These are phyloP conservation scores for Nakazawaea peltata DNA, from an alignment of 805 yeast species.

Conservation along the genomic window DNA sequence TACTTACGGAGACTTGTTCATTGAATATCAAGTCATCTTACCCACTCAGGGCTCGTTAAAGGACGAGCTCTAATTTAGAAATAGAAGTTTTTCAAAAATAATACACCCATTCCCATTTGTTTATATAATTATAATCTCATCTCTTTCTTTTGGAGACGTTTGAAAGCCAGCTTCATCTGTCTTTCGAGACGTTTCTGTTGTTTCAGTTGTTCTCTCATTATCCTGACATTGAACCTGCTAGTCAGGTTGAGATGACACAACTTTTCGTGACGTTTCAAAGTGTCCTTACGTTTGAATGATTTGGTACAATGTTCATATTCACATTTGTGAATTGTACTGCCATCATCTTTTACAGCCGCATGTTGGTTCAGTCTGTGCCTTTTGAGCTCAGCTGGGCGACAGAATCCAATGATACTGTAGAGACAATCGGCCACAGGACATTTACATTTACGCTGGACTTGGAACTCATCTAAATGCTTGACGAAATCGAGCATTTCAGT, in stretches of 20 bases:
- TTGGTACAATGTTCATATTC: conserved; percentile 31
- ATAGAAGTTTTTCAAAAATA: too few relatives aligned
- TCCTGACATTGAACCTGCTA: conserved; percentile 30
- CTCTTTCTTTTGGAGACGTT: not conserved
- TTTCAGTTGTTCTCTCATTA: too few relatives aligned
- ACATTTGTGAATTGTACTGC: conserved; percentile 11
- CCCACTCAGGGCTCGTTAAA: conserved; percentile 27
- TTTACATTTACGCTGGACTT: conserved; percentile 30
- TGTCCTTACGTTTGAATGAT: conserved; percentile 43
- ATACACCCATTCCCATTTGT: too few relatives aligned
- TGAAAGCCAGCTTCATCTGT: too few relatives aligned
- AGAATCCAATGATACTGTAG: conserved; percentile 40
- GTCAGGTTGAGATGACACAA: conserved; percentile 39
- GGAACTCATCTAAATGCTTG: conserved; percentile 33
- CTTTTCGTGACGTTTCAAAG: conserved; percentile 42
- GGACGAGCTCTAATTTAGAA: conserved; percentile 8
- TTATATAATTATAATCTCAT: not conserved
- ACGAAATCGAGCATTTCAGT: conserved; percentile 22
- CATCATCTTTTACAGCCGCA: conserved; percentile 10
- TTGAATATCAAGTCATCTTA: conserved; percentile 38
- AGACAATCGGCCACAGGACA: conserved; percentile 40
- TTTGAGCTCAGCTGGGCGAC: conserved; percentile 38
- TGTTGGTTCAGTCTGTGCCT: conserved; percentile 45
- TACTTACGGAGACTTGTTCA: conserved; percentile 45
- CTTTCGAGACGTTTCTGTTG: too few relatives aligned